phyloP scores from a whole-genome alignment of 2,329 filamentous ascomycete genomes.

The Beauveria brongniartii region DNA sequence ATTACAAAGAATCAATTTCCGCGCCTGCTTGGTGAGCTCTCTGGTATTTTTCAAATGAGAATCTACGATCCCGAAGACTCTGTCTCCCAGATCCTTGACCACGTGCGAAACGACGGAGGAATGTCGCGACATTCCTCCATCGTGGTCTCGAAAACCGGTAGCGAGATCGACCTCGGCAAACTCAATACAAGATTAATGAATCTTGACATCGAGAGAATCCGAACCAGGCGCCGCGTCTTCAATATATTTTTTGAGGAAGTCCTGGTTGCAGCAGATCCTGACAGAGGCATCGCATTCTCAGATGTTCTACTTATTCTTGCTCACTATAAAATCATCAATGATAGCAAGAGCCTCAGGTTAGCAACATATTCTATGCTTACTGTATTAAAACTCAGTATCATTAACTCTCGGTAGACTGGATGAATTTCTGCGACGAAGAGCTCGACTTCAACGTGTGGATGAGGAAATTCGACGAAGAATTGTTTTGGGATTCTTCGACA shows the following conservation, averaged over 20 bases:
- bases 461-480: conserved; percentile 86
- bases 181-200: conserved; percentile 64
- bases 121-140: conserved; percentile 47
- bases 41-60: conserved; percentile 93
- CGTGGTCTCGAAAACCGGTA: conserved; percentile 40
- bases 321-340: conserved; percentile 97
- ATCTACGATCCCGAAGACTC: conserved; percentile 91
- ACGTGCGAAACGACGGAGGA: conserved; percentile 56
- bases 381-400: neutral
- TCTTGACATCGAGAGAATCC: conserved; percentile 70
- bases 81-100: conserved; percentile 76
- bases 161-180: conserved; percentile 63
- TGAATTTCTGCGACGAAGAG: conserved; percentile 85
- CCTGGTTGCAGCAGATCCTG: conserved; percentile 82
- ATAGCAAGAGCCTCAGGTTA: conserved; percentile 86
- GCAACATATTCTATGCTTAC: conserved; percentile 16
- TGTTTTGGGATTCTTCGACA: conserved; percentile 94
- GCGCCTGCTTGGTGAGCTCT: conserved; percentile 80
- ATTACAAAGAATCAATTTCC: conserved; percentile 88
- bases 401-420: conserved; percentile 57
- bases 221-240: conserved; percentile 66
- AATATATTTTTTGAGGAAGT: conserved; percentile 98
- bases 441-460: conserved; percentile 85
- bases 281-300: conserved; percentile 85
- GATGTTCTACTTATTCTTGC: conserved; percentile 90